Evolutionary conservation across 2,329 filamentous ascomycete genomes (phyloP).

Genomic region (Exophiala viscosa): DNA sequence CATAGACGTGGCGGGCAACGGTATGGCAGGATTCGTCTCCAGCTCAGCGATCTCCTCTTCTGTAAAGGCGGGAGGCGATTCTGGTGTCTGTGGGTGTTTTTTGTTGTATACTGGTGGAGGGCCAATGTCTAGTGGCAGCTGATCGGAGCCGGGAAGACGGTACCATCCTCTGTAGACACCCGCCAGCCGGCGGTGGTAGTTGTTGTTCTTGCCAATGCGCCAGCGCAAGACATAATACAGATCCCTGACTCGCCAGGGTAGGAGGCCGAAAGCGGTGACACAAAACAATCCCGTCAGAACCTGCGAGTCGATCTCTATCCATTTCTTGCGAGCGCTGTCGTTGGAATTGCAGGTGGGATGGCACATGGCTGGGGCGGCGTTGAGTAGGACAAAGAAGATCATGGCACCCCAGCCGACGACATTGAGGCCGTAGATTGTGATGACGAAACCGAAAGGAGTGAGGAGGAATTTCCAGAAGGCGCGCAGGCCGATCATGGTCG

Average conservation of each 20-base stretch:
- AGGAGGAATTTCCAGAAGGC: slow-evolving; percentile 56
- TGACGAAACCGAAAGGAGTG: slow-evolving; percentile 71
- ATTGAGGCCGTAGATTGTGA: slow-evolving; percentile 76
- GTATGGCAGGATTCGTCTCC: slow-evolving; percentile 50
- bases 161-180: slow-evolving; percentile 75
- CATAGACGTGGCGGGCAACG: slow-evolving; percentile 61
- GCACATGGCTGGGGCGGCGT: slow-evolving; percentile 56
- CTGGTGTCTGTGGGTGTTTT: slow-evolving; percentile 16
- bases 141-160: slow-evolving; percentile 63
- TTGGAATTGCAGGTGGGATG: slow-evolving; percentile 65
- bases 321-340: slow-evolving; percentile 71
- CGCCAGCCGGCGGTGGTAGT: slow-evolving; percentile 64
- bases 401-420: slow-evolving; percentile 88
- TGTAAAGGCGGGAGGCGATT: slow-evolving; percentile 23
- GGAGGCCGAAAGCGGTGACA: slow-evolving; percentile 77
- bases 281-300: slow-evolving; percentile 82
- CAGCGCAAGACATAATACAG: slow-evolving; percentile 68
- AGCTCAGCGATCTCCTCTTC: slow-evolving; percentile 54
- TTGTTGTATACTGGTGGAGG: slow-evolving; percentile 27
- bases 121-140: slow-evolving; percentile 43
- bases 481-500: slow-evolving; percentile 31
- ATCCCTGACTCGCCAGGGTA: slow-evolving; percentile 81
- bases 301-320: slow-evolving; percentile 83
- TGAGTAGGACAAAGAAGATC: slow-evolving; percentile 79
- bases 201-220: slow-evolving; percentile 51